Evolutionary conservation across 371 early-diverging fungal species (phyloP).

Genomic region (Mucor mucedo): DNA sequence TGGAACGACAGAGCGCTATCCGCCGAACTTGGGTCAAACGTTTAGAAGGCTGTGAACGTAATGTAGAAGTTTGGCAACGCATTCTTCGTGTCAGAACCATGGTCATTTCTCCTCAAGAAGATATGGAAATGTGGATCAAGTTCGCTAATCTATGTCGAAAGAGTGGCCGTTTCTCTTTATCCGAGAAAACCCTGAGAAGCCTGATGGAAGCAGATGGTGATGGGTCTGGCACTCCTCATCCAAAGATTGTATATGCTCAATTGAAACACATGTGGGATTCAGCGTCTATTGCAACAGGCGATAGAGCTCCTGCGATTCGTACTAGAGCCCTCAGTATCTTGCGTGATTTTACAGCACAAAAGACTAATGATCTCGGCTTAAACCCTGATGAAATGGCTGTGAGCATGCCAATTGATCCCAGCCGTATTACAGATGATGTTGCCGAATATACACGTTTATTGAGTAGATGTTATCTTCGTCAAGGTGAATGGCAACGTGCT

Average conservation of each 20-base stretch:
- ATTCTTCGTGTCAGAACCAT: constrained; percentile 89
- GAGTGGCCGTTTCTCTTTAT: constrained; percentile 81
- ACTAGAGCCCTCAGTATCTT: constrained; percentile 62
- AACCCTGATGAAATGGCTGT: constrained; percentile 65
- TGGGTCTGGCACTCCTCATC: constrained; percentile 52
- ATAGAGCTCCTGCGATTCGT: constrained; percentile 60
- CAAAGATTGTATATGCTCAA: constrained; percentile 91
- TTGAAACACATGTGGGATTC: constrained; percentile 95
- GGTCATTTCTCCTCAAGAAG: constrained; percentile 89
- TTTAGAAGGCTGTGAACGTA: constrained; percentile 89
- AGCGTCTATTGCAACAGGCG: constrained; percentile 49
- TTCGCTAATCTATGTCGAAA: constrained; percentile 95
- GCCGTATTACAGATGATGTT: constrained; percentile 55
- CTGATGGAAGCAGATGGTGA: constrained; percentile 62
- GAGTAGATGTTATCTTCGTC: constrained; percentile 90
- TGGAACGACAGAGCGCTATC: constrained; percentile 80
- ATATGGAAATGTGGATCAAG: constrained; percentile 95
- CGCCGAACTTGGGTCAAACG: constrained; percentile 88
- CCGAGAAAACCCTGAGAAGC: constrained; percentile 79
- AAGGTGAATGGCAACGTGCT: constrained; percentile 92
- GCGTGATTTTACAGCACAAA: constrained; percentile 67
- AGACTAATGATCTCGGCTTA: constrained; percentile 62
- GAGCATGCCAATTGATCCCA: constrained; percentile 57
- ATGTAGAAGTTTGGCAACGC: constrained; percentile 96
- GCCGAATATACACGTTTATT: constrained; percentile 67